Base-by-base conservation (phyloP, 805 yeast species). In the Yamadazyma tumulicola region DNA sequence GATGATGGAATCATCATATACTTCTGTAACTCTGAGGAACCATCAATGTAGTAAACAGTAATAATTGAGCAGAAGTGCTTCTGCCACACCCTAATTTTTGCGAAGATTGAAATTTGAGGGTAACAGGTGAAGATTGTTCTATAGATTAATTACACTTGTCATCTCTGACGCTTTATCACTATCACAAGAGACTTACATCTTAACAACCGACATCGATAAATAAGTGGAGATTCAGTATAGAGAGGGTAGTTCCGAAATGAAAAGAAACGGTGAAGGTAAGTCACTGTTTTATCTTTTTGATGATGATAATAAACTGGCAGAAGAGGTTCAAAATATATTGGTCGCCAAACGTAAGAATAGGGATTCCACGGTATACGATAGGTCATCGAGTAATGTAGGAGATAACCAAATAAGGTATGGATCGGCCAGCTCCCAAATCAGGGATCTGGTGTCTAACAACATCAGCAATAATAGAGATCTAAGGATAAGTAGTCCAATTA, bases 401-500 rank as follows among this genome's bases (percentile, higher is more conserved):
- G 27, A 24, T 6, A 20, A 8, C 11, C 27, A 7, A 12, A 11
- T 24, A 12, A 12, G 8, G n/a, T 12, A 13, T 6, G 27, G 27
- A 6, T 7, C 8, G n/a, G 27, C 11, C 7, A 11, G 6, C 6
- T 7, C 8, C 7, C 6, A 6, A 24, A 24, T 8, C 6, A 20
- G 8, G 23, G 10, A 8, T 20, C 14, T 16, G n/a, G 27, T 11
- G 6, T 12, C 8, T 7, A 12, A 12, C 6, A 24, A 7, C 14
- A 12, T 7, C 8, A 8, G 16, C n/a, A 24, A 24, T 7, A 16
- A n/a, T 12, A 24, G 27, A 24, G 14, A 7, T 24, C 9, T 21
- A 21, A 31, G 41, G 9, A n/a, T 41, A 6, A 42, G 37, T 17
- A 37, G 38, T 12, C 45, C 47, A 11, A 39, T 40, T 18, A 40